These are phyloP conservation scores for Macrolepiota dolichaula DNA, from an alignment of 768 basidiomycete species.

Conservation along the genomic window DNA sequence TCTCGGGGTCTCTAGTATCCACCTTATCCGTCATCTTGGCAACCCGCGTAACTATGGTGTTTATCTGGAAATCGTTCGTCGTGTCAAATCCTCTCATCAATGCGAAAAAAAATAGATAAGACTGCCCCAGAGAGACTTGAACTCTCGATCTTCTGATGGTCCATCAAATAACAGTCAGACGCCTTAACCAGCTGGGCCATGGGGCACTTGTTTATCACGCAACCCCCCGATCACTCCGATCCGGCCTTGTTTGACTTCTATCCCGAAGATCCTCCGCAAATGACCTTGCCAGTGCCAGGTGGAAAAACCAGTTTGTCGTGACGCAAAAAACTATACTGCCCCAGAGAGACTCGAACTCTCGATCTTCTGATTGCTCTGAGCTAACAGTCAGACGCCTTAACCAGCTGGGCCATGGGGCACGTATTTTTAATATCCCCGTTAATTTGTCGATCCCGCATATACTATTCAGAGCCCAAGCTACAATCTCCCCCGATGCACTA, in stretches of 20 bases:
- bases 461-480: background rate
- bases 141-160: background rate
- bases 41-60: background rate
- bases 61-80: too few relatives aligned
- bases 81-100: too few relatives aligned
- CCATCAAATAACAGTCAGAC: constrained; percentile 10
- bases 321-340: background rate
- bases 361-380: constrained; percentile 6
- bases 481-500: background rate
- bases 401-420: constrained; percentile 13
- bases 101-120: too few relatives aligned
- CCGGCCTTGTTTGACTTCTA: background rate
- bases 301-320: background rate
- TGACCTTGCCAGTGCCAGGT: too few relatives aligned
- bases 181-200: constrained; percentile 12
- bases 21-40: background rate
- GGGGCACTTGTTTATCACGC: background rate
- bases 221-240: background rate
- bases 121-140: background rate
- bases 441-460: background rate
- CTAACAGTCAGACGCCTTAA: constrained; percentile 12
- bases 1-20: background rate
- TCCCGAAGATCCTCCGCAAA: background rate
- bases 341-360: constrained; percentile 13
- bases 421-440: background rate